These are phyloP conservation scores for Diaporthe amygdali DNA, from an alignment of 2,329 filamentous ascomycete species.

Conservation along the genomic window DNA sequence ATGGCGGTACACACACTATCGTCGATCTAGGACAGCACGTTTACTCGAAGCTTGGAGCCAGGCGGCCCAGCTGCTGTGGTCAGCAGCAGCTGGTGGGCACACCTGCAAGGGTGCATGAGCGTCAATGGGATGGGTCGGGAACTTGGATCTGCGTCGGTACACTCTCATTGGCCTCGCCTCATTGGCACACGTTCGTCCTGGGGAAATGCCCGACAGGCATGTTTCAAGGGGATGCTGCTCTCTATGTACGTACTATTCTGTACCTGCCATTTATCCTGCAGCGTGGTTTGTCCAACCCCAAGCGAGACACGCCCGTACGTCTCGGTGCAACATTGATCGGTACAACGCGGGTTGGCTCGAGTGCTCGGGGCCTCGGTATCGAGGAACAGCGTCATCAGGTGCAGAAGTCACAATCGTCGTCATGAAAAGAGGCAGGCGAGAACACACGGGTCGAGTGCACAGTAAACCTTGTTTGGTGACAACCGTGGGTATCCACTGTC, in stretches of 20 bases:
- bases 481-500: background rate
- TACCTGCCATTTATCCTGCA: background rate
- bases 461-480: background rate
- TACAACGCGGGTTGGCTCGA: background rate
- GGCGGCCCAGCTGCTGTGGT: background rate
- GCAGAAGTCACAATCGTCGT: background rate
- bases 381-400: background rate
- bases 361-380: background rate
- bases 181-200: conserved; percentile 30
- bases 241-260: background rate
- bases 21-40: background rate
- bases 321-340: conserved; percentile 16
- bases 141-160: conserved; percentile 28
- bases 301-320: background rate
- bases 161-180: conserved; percentile 23
- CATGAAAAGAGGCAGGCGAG: background rate
- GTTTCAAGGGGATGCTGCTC: conserved; percentile 32
- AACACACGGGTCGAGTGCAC: background rate
- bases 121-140: conserved; percentile 23
- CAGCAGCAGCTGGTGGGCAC: background rate
- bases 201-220: conserved; percentile 30
- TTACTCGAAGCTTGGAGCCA: background rate
- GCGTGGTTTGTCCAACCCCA: background rate
- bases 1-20: background rate
- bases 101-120: conserved; percentile 31